Conservation (phyloP, 441 rosid genomes). For the Viola pubescens region DNA sequence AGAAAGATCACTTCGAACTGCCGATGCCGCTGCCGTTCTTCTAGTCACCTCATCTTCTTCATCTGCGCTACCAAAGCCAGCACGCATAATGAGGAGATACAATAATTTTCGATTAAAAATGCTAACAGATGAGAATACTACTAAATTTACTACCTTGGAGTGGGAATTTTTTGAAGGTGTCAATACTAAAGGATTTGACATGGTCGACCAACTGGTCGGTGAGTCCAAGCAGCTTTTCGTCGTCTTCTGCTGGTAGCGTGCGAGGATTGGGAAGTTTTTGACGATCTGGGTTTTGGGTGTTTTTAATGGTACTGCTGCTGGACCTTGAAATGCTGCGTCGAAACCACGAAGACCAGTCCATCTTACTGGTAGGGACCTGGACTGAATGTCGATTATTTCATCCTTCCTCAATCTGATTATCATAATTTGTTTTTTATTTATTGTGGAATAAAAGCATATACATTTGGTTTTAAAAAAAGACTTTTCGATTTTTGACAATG, state of each 20-base stretch:
- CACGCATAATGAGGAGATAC: not conserved
- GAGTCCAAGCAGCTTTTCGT: slow-evolving; percentile 47
- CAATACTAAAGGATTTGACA: slow-evolving; percentile 56
- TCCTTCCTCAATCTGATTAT: too few species aligned
- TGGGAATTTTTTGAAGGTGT: slow-evolving; percentile 67
- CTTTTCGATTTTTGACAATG: too few species aligned
- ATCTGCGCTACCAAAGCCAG: not conserved
- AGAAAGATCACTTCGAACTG: slow-evolving; percentile 57
- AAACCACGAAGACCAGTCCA: slow-evolving; percentile 65
- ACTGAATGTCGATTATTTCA: too few species aligned
- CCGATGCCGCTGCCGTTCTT: slow-evolving; percentile 21
- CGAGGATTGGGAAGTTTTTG: slow-evolving; percentile 7
- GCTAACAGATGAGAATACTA: too few species aligned
- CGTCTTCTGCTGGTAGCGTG: slow-evolving; percentile 7
- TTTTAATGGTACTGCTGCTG: not conserved
- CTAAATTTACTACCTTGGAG: slow-evolving; percentile 33
- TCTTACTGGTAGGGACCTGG: not conserved
- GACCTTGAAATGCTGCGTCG: slow-evolving; percentile 40
- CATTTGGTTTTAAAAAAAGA: too few species aligned
- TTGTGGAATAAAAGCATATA: too few species aligned
- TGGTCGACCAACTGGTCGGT: slow-evolving; percentile 52
- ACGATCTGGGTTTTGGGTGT: slow-evolving; percentile 19
- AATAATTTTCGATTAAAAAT: not conserved
- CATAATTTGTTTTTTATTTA: too few species aligned
- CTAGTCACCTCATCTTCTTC: slow-evolving; percentile 19